Conservation (phyloP, 1,139 yeast species). For the Cylindricascospora bacillispora region DNA sequence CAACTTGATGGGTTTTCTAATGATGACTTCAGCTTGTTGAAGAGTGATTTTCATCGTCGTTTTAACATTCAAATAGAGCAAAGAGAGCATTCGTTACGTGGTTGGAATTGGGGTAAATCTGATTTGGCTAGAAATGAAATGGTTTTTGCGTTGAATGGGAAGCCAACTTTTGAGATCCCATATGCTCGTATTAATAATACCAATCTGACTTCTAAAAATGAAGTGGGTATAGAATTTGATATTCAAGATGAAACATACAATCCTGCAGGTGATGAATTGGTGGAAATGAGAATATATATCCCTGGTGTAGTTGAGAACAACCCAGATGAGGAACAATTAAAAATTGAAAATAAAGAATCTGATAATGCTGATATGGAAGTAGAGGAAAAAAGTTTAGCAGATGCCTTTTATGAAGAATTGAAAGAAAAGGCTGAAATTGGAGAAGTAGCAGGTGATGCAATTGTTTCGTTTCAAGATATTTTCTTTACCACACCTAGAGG, state of each 20-base stretch:
- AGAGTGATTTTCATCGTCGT: slow-evolving; percentile 71
- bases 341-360: slow-evolving; percentile 31
- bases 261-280: slow-evolving; percentile 86
- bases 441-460: slow-evolving; percentile 91
- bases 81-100: slow-evolving; percentile 84
- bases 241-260: slow-evolving; percentile 45
- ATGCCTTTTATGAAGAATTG: slow-evolving; percentile 76
- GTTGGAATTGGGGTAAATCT: slow-evolving; percentile 98
- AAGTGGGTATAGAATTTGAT: slow-evolving; percentile 81
- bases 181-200: slow-evolving; percentile 70
- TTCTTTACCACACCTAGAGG: slow-evolving; percentile 96
- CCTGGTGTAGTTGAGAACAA: slow-evolving; percentile 58
- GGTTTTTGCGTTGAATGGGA: slow-evolving; percentile 73
- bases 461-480: slow-evolving; percentile 84
- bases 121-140: slow-evolving; percentile 89
- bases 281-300: slow-evolving; percentile 83
- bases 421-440: slow-evolving; percentile 96
- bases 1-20: slow-evolving; percentile 85
- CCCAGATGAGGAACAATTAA: slow-evolving; percentile 28
- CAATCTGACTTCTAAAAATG: slow-evolving; percentile 86
- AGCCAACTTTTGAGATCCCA: slow-evolving; percentile 87
- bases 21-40: slow-evolving; percentile 67
- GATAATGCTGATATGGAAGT: slow-evolving; percentile 30
- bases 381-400: slow-evolving; percentile 65
- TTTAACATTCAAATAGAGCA: slow-evolving; percentile 64